These are phyloP conservation scores for Mycena alexandri DNA, from an alignment of 768 basidiomycete genomes.

Conservation along the genomic window DNA sequence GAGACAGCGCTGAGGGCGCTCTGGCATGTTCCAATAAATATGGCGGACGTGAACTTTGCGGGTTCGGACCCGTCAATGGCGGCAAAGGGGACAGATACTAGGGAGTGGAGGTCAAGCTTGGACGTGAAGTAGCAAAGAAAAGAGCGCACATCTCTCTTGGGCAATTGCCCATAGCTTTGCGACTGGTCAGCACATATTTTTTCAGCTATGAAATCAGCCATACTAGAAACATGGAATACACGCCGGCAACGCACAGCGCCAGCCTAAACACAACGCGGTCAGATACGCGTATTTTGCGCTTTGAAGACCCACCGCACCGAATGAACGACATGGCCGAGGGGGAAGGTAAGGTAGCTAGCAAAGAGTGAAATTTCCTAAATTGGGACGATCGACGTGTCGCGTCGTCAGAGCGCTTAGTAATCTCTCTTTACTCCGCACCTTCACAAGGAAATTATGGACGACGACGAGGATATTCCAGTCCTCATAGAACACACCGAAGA, in stretches of 20 bases:
- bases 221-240: constrained; percentile 94
- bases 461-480: constrained; percentile 69
- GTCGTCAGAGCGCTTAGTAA: background rate
- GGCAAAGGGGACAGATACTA: constrained; percentile 89
- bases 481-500: constrained; percentile 44
- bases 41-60: constrained; percentile 85
- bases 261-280: constrained; percentile 58
- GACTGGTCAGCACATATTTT: constrained; percentile 17
- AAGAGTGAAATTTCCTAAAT: background rate
- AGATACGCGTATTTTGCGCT: constrained; percentile 15
- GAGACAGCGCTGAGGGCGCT: constrained; percentile 83
- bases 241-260: constrained; percentile 82
- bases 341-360: constrained; percentile 7
- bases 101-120: constrained; percentile 8
- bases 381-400: constrained; percentile 30
- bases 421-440: background rate
- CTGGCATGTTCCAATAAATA: constrained; percentile 89
- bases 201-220: constrained; percentile 42
- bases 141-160: constrained; percentile 87
- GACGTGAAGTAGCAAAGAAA: background rate
- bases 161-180: constrained; percentile 89
- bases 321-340: constrained; percentile 39
- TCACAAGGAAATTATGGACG: too few species aligned
- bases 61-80: constrained; percentile 71
- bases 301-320: constrained; percentile 36